These are phyloP conservation scores for Protea cynaroides DNA, from an alignment of 164 flowering plant genomes.

Conservation along the genomic window DNA sequence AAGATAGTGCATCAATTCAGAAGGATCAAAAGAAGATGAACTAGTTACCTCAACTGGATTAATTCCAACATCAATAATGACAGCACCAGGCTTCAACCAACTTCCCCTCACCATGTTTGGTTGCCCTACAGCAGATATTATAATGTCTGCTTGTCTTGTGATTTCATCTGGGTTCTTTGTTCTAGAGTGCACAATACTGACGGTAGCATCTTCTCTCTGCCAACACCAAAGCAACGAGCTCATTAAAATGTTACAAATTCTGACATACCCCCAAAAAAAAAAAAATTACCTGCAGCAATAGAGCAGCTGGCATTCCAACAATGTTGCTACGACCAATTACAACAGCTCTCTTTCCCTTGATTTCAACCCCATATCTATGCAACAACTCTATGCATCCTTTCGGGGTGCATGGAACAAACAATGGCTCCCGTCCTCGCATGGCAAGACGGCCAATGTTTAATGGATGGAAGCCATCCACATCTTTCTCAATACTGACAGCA, in stretches of 20 bases:
- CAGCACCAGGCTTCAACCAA: conserved; percentile 98
- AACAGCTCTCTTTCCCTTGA: conserved; percentile 94
- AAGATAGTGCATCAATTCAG: not conserved
- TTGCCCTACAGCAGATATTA: conserved; percentile 82
- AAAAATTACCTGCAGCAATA: conserved; percentile 61
- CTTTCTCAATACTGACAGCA: conserved; percentile 83
- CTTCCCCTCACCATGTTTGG: conserved; percentile 85
- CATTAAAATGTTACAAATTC: not conserved
- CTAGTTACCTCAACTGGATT: conserved; percentile 76
- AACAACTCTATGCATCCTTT: conserved; percentile 91
- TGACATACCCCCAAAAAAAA: not conserved
- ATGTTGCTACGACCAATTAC: conserved; percentile 98
- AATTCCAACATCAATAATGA: conserved; percentile 91
- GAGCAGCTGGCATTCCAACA: conserved; percentile 93
- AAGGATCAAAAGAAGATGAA: conserved; percentile 1
- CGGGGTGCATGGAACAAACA: conserved; percentile 95
- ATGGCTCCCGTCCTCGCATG: conserved; percentile 83
- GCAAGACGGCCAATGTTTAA: conserved; percentile 89
- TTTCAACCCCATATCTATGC: conserved; percentile 57
- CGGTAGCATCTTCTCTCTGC: conserved; percentile 93
- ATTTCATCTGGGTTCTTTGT: conserved; percentile 81
- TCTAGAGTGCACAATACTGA: conserved; percentile 76
- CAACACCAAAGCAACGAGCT: conserved; percentile 12
- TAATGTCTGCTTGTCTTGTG: conserved; percentile 78
- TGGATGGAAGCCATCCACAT: conserved; percentile 96